Conservation (phyloP, 371 early-diverging fungal species). For the Apophysomyces ossiformis region DNA sequence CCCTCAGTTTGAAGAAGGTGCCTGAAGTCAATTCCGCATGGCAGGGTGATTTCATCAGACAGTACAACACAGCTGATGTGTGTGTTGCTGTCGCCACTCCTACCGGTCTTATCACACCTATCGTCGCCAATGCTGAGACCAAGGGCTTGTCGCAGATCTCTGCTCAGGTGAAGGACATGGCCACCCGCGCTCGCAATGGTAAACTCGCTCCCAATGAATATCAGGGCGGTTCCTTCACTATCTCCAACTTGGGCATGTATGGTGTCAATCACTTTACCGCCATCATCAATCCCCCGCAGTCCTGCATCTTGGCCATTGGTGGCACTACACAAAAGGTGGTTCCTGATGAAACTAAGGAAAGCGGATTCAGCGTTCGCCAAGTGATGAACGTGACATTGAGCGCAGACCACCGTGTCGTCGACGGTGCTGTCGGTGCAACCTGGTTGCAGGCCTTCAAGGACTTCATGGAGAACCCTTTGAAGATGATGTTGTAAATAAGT, state of each 20-base stretch:
- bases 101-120: slow-evolving; percentile 96
- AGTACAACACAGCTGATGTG: slow-evolving; percentile 93
- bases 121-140: slow-evolving; percentile 82
- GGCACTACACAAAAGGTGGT: slow-evolving; percentile 84
- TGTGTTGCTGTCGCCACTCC: slow-evolving; percentile 96
- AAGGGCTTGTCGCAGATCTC: slow-evolving; percentile 91
- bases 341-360: slow-evolving; percentile 65
- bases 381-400: slow-evolving; percentile 91
- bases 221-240: slow-evolving; percentile 96
- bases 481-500: slow-evolving; percentile 84
- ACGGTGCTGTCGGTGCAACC: slow-evolving; percentile 94
- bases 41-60: slow-evolving; percentile 93
- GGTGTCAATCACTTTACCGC: slow-evolving; percentile 95
- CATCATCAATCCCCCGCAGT: slow-evolving; percentile 97
- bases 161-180: slow-evolving; percentile 84
- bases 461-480: slow-evolving; percentile 96
- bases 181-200: slow-evolving; percentile 84
- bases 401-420: slow-evolving; percentile 96
- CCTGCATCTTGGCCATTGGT: slow-evolving; percentile 95
- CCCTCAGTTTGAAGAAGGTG: slow-evolving; percentile 88
- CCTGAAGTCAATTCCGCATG: slow-evolving; percentile 97
- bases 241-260: slow-evolving; percentile 98
- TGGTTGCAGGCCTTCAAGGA: slow-evolving; percentile 92
- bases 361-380: slow-evolving; percentile 67
- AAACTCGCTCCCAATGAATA: slow-evolving; percentile 95